phyloP scores from a whole-genome alignment of 169 alveolate genomes.

The Babesia divergens region DNA sequence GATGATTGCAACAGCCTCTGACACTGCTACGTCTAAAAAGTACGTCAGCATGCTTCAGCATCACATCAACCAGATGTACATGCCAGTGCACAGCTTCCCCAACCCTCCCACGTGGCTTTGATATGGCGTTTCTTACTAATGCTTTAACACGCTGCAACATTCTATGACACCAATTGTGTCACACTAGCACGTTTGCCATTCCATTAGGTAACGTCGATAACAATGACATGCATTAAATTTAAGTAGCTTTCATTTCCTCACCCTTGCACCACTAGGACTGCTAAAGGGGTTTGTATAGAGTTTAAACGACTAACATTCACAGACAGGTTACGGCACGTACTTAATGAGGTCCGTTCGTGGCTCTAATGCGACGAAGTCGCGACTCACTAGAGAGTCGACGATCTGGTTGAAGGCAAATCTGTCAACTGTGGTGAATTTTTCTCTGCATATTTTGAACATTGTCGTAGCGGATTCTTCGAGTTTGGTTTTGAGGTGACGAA shows the following conservation, averaged over 20 bases:
- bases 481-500: constrained; percentile 35
- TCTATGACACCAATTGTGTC: too few species aligned
- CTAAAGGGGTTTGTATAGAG: too few species aligned
- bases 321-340: constrained; percentile 42
- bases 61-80: constrained; percentile 32
- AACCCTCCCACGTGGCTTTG: background rate
- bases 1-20: constrained; percentile 34
- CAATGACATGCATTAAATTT: too few species aligned
- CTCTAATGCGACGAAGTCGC: constrained; percentile 34
- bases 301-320: too few species aligned
- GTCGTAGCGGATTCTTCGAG: constrained; percentile 38
- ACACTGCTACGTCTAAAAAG: background rate
- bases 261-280: too few species aligned
- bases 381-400: constrained; percentile 45
- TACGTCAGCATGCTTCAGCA: background rate
- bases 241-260: too few species aligned
- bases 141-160: too few species aligned
- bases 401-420: constrained; percentile 52
- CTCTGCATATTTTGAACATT: constrained; percentile 38
- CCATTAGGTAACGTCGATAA: too few species aligned
- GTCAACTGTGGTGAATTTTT: constrained; percentile 20
- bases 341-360: constrained; percentile 10
- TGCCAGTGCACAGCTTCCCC: constrained; percentile 24
- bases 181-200: too few species aligned
- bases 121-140: background rate